These are phyloP conservation scores for Kalaharituber pfeilii DNA, from an alignment of 2,329 filamentous ascomycete species.

Conservation along the genomic window DNA sequence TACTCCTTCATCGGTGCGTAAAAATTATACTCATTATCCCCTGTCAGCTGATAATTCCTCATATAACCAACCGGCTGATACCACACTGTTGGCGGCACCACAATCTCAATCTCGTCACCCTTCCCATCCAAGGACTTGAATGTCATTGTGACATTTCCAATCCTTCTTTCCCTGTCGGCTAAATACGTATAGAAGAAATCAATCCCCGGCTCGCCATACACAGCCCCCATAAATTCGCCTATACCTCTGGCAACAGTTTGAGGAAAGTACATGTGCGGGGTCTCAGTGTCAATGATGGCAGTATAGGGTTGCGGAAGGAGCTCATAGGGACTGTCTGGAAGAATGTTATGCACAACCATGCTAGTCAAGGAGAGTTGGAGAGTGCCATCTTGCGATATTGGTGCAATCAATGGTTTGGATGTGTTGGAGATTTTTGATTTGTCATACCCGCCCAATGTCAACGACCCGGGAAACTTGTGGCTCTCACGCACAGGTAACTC, in stretches of 20 bases:
- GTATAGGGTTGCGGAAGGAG: background rate
- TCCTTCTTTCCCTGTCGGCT: slow-evolving; percentile 1
- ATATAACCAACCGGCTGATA: slow-evolving; percentile 11
- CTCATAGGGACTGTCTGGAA: background rate
- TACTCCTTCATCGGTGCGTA: slow-evolving; percentile 13
- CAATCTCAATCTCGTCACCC: slow-evolving; percentile 9
- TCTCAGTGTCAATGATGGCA: slow-evolving; percentile 15
- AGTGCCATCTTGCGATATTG: slow-evolving; percentile 9
- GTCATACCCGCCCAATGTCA: slow-evolving; percentile 18
- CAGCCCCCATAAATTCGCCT: background rate
- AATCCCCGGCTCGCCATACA: slow-evolving; percentile 2
- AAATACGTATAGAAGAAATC: slow-evolving; percentile 11
- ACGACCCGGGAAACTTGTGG: slow-evolving; percentile 11
- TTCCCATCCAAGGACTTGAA: slow-evolving; percentile 9
- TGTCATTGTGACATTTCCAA: slow-evolving; percentile 17
- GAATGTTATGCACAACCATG: slow-evolving; percentile 3
- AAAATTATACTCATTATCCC: slow-evolving; percentile 6
- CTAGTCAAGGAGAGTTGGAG: slow-evolving; percentile 11
- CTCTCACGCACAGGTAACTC: background rate
- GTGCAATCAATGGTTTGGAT: slow-evolving; percentile 7
- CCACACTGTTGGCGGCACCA: slow-evolving; percentile 12
- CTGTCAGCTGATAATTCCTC: slow-evolving; percentile 7
- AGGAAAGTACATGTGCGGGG: slow-evolving; percentile 13
- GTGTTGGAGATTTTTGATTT: slow-evolving; percentile 12
- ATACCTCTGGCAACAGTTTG: background rate